These are phyloP conservation scores for Furcasterigmium furcatum DNA, from an alignment of 2,329 filamentous ascomycete genomes.

Conservation along the genomic window DNA sequence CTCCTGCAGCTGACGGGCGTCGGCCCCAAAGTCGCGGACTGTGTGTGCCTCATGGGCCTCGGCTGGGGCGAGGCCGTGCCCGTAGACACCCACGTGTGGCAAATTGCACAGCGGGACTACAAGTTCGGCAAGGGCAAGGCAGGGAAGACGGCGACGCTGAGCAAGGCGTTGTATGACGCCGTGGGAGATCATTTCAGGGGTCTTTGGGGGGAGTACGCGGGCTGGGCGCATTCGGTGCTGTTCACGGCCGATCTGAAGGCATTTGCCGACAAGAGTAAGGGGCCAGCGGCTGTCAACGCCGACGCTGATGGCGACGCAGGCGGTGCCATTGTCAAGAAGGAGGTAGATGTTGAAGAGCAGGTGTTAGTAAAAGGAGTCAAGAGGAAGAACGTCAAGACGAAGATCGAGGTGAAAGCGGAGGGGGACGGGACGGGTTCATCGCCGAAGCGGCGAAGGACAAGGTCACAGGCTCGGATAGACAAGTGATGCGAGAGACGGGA, in stretches of 20 bases:
- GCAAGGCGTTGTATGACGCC: constrained; percentile 83
- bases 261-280: constrained; percentile 61
- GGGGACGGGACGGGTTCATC: constrained; percentile 1
- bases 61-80: constrained; percentile 95
- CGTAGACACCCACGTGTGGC: constrained; percentile 97
- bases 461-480: constrained; percentile 6
- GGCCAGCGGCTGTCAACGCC: constrained; percentile 19
- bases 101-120: constrained; percentile 95
- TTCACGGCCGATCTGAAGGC: constrained; percentile 90
- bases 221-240: constrained; percentile 95
- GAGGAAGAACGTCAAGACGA: constrained; percentile 12
- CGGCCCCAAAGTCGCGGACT: constrained; percentile 95
- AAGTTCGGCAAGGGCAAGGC: constrained; percentile 79
- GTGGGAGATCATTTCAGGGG: constrained; percentile 85
- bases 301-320: constrained; percentile 6
- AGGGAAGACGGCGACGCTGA: constrained; percentile 75
- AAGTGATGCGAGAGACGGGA: too few species aligned
- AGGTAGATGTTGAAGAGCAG: constrained; percentile 23
- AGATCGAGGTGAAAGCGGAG: constrained; percentile 8
- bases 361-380: constrained; percentile 9
- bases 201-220: constrained; percentile 90
- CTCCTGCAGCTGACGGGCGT: constrained; percentile 81
- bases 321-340: constrained; percentile 15
- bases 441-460: constrained; percentile 10
- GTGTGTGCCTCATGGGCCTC: constrained; percentile 92